Base-by-base conservation (phyloP, 352 stramenopile genomes). In the Globisporangium perplexum region DNA sequence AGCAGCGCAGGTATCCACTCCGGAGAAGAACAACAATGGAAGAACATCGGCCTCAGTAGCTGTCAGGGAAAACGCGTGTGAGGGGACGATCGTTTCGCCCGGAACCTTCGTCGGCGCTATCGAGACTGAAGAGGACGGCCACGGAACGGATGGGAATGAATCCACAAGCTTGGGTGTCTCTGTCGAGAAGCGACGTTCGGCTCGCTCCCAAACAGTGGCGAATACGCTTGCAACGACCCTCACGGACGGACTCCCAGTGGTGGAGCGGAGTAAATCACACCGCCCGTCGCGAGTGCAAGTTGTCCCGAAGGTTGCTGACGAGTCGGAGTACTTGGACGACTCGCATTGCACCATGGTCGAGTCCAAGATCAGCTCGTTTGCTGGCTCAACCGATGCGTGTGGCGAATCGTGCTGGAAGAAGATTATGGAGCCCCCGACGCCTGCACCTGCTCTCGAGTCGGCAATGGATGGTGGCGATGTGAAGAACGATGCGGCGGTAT, bases 241-340 rank as follows among this genome's bases (percentile, higher is more conserved):
- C n/a, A 52, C 76, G n/a, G 83, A 75, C 68, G 86, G 66, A 17
- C 28, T 54, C 17, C 48, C 12, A 43, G 18, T 22, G 43, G 51
- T 11, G 59, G 56, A 66, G 36, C 66, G 33, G 46, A 69, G 39
- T 26, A 70, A 65, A 26, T 31, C 55, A 12, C 54, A 63, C 59
- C 65, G 60, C 18, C 36, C 62, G 3, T 31, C 55, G 7, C 72
- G 71, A 18, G 41, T 59, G 12, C 68, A 80, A 55, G 41, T 55
- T 22, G 56, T 57, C 24, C 56, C 55, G 12, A 57, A 63, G 31
- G 61, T 70, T 18, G 53, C 53, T 7, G 75, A 88, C 38, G 65
- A 83, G 52, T 87, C 74, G 0, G 77, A 91, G 53, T 86, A 84
- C 39, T 38, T 89, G 18, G 80, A 91, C 30, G 71, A 91, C 45